Base-by-base conservation (phyloP, 352 stramenopile species). In the Globisporangium parvum region DNA sequence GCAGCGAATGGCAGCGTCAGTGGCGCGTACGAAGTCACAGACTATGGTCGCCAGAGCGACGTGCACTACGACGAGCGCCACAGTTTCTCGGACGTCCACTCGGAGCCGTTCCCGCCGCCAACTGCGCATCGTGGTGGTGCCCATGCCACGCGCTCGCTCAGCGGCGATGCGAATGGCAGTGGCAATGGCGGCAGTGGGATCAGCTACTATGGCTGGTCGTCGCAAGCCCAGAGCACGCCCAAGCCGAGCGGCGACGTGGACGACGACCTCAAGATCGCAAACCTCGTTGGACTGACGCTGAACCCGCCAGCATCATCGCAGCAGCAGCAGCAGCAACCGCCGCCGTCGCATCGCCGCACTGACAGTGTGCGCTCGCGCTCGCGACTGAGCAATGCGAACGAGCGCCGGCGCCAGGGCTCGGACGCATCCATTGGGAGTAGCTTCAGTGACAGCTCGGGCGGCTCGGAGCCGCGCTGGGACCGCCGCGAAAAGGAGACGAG, bases 161-260 rank as follows among this genome's bases (percentile, higher is more conserved):
- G 17, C 51, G 18, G 21, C 6, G 46, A 31, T 10, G 6, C 45
- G 6, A 37, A 12, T 20, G 45, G n/a, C 5, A 12, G 46, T 26
- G 14, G 33, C 26, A 31, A 31, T 31, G 26, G 26, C 46, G 10
- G 14, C 18, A 33, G 11, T 20, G 67, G 66, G 35, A 80, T 81
- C 49, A 79, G 66, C 57, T 80, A 84, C 53, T 66, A 69, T 2
- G 71, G 69, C 11, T 85, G 78, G 78, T 85, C 70, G 9, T 83
- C 69, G 23, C 85, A 87, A 51, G 72, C 85, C 26, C 5, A 9
- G 21, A 28, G 47, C 0, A 67, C 69, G 33, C 67, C 75, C 51
- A 79, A 76, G 35, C 60, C 68, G 28, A 57, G 47, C 1, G 63
- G 70, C 21, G 60, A 12, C 31, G 12, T 59, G 24, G 53, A 49